phyloP scores from a whole-genome alignment of 257 asterid species.

The Nicotiana attenuata region DNA sequence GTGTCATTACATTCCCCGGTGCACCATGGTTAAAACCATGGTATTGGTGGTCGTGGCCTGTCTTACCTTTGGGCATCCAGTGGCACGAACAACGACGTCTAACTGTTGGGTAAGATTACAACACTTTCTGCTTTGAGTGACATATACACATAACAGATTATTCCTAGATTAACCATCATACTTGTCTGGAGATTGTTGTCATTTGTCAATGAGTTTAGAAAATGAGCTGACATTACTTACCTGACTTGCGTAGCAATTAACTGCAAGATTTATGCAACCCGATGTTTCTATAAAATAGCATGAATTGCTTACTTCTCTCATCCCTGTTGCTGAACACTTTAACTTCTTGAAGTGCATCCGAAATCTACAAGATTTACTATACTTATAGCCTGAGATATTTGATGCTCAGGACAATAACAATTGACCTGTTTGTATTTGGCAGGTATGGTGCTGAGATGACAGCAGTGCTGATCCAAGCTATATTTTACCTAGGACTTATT shows the following conservation, averaged over 20 bases:
- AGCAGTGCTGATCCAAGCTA: slow-evolving; percentile 34
- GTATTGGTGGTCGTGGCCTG: slow-evolving; percentile 99
- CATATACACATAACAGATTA: not conserved
- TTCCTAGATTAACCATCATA: not conserved
- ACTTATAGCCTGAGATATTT: not conserved
- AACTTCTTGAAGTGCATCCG: not conserved
- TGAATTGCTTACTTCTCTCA: not conserved
- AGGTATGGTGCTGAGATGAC: slow-evolving; percentile 64
- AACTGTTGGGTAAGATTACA: slow-evolving; percentile 62
- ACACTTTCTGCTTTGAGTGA: not conserved
- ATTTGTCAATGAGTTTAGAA: not conserved
- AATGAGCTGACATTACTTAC: not conserved
- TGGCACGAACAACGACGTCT: slow-evolving; percentile 76
- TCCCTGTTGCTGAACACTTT: not conserved
- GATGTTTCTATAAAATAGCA: not conserved
- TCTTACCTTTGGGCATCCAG: slow-evolving; percentile 76
- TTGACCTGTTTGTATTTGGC: slow-evolving; percentile 8
- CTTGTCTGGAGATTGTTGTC: not conserved
- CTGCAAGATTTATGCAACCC: not conserved
- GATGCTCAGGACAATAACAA: not conserved
- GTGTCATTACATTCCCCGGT: slow-evolving; percentile 84
- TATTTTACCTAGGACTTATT: slow-evolving; percentile 52
- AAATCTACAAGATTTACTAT: not conserved
- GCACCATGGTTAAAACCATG: slow-evolving; percentile 95
- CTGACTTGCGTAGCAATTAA: not conserved